Evolutionary conservation across 805 yeast species (phyloP), one percentile per base, ranked within the genome.

Genomic region (Yarrowia deformans): DNA sequence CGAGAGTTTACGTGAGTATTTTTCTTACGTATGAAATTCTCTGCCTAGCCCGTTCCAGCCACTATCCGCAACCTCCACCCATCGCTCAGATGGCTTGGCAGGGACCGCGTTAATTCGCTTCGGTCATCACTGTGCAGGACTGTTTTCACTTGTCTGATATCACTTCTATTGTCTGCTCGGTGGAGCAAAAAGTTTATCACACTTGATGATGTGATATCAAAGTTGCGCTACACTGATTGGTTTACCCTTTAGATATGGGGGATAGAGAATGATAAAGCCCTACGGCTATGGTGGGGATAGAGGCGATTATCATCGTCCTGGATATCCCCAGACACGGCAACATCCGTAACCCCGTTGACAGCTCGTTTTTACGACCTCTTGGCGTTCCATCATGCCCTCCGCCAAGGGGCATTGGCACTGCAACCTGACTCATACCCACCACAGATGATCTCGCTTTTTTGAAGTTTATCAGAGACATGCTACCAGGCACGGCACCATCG

Each of bases 401-500:
- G 50, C 50, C 50, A 46, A 46, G 50, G 5, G 50, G 9, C 54
- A 32, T 49, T 23, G 37, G 37, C 37, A 49, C 56, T 50, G 40
- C 56, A 52, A 35, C 10, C 58, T 54, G 58, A 54, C 43, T 54
- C 58, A 52, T 49, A 32, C 14, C 12, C 40, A 34, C 9, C 5
- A 52, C 56, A 14, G 56, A 52, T 18, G 29, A 12, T 14, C 12
- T 35, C 40, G 43, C 37, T 35, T 54, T 54, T 54, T 37, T 35
- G 60, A 54, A 54, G 60, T 54, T 16, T 39, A 54, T 54, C 45
- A 39, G 60, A 39, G 60, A 19, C 35, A 39, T 39, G 19, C 45
- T 35, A 54, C 60, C 45, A 39, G 60, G 60, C 60, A 54, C 60
- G 60, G 60, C 60, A 54, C 60, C 60, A 54, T 54, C 60, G 45